phyloP scores from a whole-genome alignment of 2,329 filamentous ascomycete species.

The Colletotrichum sublineola region DNA sequence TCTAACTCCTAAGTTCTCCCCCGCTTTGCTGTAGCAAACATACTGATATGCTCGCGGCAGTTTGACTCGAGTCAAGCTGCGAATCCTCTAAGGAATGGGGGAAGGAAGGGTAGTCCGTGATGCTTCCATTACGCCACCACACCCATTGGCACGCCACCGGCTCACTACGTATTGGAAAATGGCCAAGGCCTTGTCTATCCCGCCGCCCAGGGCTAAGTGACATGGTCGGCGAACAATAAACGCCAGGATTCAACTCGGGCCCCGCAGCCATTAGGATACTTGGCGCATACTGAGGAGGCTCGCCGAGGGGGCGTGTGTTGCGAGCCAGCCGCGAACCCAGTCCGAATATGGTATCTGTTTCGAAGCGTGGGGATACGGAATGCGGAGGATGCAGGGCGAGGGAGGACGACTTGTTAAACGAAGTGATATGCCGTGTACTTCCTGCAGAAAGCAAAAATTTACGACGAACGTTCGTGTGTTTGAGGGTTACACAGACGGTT shows the following conservation, averaged over 20 bases:
- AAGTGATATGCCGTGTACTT: neutral
- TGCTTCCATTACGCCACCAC: neutral
- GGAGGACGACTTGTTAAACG: neutral
- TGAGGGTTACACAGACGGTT: neutral
- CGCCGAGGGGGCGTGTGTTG: neutral
- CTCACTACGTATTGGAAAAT: neutral
- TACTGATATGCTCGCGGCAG: neutral
- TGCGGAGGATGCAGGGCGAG: neutral
- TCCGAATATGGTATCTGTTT: neutral
- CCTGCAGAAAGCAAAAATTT: neutral
- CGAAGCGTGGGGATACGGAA: neutral
- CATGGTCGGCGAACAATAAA: too few species aligned
- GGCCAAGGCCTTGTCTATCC: neutral
- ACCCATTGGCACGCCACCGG: too few species aligned
- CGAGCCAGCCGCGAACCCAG: neutral
- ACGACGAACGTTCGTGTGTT: conserved; percentile 10
- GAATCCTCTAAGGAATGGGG: rapidly evolving
- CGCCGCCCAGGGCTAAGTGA: neutral
- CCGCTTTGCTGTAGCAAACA: neutral
- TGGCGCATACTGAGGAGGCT: neutral
- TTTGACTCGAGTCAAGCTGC: neutral
- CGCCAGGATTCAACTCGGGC: neutral
- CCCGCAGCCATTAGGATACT: neutral
- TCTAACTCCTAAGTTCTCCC: neutral
- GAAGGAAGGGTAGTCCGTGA: neutral